These are phyloP conservation scores for Pseudogymnoascus sp. DNA, from an alignment of 2,329 filamentous ascomycete genomes.

Conservation along the genomic window DNA sequence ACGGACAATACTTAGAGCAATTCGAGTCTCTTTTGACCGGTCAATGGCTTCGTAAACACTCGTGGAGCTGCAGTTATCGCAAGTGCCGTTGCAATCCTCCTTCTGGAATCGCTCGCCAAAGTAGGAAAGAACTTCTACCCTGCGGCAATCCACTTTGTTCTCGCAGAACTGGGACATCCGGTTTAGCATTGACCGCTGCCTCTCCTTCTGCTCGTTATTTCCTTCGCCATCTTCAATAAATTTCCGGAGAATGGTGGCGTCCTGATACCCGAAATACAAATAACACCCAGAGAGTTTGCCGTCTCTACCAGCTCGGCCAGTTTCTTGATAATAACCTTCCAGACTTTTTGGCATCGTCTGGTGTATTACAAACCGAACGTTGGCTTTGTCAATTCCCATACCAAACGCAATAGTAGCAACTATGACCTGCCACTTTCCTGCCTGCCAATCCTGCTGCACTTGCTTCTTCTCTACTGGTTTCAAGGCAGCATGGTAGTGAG, in stretches of 20 bases:
- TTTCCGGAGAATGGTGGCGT: conserved; percentile 62
- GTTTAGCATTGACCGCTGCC: conserved; percentile 77
- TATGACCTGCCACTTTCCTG: conserved; percentile 71
- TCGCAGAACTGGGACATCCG: conserved; percentile 83
- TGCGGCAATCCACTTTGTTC: conserved; percentile 77
- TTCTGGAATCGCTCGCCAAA: conserved; percentile 78
- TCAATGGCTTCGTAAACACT: conserved; percentile 64
- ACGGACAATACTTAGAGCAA: conserved; percentile 60
- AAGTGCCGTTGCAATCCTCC: conserved; percentile 62
- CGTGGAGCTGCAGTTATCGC: conserved; percentile 81
- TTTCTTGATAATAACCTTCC: conserved; percentile 98
- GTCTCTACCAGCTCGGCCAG: conserved; percentile 86
- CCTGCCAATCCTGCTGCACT: conserved; percentile 77
- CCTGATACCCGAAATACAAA: conserved; percentile 76
- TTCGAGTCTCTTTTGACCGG: conserved; percentile 64
- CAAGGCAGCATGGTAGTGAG: conserved; percentile 82
- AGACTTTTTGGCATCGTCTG: conserved; percentile 87
- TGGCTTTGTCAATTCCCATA: conserved; percentile 98
- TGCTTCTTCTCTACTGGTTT: conserved; percentile 55
- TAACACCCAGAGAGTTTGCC: conserved; percentile 82
- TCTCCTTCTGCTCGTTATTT: conserved; percentile 67
- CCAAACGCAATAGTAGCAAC: conserved; percentile 98
- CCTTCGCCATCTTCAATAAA: conserved; percentile 81
- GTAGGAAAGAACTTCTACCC: conserved; percentile 83
- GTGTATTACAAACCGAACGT: conserved; percentile 95